phyloP scores from a whole-genome alignment of 2,329 filamentous ascomycete genomes.

The Fusarium circinatum region DNA sequence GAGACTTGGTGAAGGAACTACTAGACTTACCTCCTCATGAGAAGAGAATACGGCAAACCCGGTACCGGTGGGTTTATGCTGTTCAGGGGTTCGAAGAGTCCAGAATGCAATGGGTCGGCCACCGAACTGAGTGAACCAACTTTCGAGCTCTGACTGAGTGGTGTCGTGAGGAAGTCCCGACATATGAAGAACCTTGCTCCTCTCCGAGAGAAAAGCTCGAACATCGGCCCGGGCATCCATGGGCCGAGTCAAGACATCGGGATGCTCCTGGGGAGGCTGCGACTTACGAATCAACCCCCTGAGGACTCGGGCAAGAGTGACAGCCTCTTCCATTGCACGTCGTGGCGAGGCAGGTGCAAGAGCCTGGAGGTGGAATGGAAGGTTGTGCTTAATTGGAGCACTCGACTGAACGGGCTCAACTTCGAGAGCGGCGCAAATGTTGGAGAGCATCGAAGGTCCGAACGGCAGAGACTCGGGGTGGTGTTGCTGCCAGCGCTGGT shows the following conservation, averaged over 20 bases:
- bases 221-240: slow-evolving; percentile 98
- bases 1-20: not conserved
- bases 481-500: slow-evolving; percentile 98
- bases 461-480: slow-evolving; percentile 98
- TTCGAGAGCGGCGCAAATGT: slow-evolving; percentile 97
- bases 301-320: slow-evolving; percentile 92
- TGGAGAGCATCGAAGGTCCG: slow-evolving; percentile 92
- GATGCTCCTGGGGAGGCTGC: slow-evolving; percentile 90
- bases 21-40: slow-evolving; percentile 87
- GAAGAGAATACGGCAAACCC: slow-evolving; percentile 99
- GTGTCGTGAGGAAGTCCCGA: slow-evolving; percentile 97
- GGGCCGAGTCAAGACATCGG: slow-evolving; percentile 91
- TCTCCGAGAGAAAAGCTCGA: slow-evolving; percentile 92
- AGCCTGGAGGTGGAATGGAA: slow-evolving; percentile 97
- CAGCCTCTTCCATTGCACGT: slow-evolving; percentile 96
- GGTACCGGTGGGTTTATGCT: slow-evolving; percentile 99
- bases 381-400: slow-evolving; percentile 97
- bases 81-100: slow-evolving; percentile 96
- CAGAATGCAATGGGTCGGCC: slow-evolving; percentile 98
- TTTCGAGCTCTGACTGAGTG: slow-evolving; percentile 97
- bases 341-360: slow-evolving; percentile 94
- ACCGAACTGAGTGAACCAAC: slow-evolving; percentile 99
- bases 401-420: slow-evolving; percentile 98
- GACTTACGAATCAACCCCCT: slow-evolving; percentile 95
- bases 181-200: slow-evolving; percentile 98